phyloP scores from a whole-genome alignment of 768 basidiomycete genomes.

The Pulveroboletus ravenelii region DNA sequence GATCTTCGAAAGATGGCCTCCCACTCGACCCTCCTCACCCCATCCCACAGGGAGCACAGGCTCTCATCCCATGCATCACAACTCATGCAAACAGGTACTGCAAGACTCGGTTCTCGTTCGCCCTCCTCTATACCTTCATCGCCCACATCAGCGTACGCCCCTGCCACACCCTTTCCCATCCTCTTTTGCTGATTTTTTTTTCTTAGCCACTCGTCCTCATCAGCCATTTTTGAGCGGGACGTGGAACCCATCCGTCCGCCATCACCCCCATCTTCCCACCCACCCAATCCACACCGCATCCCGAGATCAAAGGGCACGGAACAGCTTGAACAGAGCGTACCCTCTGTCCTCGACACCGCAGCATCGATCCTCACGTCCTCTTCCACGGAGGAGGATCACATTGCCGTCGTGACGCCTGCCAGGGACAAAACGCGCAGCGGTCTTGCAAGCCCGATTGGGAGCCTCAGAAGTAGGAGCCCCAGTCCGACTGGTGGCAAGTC shows the following conservation, averaged over 20 bases:
- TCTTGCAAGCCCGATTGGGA: slow-evolving; percentile 60
- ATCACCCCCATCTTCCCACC: slow-evolving; percentile 38
- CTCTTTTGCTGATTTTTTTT: slow-evolving; percentile 7
- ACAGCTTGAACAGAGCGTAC: slow-evolving; percentile 72
- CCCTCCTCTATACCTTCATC: slow-evolving; percentile 76
- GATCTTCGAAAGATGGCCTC: slow-evolving; percentile 59
- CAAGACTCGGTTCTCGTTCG: slow-evolving; percentile 55
- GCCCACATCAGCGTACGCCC: slow-evolving; percentile 68
- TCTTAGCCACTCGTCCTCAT: slow-evolving; percentile 63
- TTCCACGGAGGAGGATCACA: slow-evolving; percentile 47
- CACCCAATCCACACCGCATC: slow-evolving; percentile 64
- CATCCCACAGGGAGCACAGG: slow-evolving; percentile 35
- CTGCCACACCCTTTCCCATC: slow-evolving; percentile 6
- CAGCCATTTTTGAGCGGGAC: slow-evolving; percentile 89
- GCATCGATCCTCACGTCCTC: slow-evolving; percentile 59
- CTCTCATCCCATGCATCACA: slow-evolving; percentile 45
- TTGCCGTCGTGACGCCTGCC: slow-evolving; percentile 60
- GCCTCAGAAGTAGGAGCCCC: slow-evolving; percentile 60
- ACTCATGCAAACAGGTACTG: slow-evolving; percentile 39
- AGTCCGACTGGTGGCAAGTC: slow-evolving; percentile 47
- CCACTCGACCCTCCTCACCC: slow-evolving; percentile 37
- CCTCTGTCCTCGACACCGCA: slow-evolving; percentile 81
- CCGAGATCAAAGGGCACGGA: slow-evolving; percentile 70
- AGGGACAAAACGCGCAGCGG: slow-evolving; percentile 45
- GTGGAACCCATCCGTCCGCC: slow-evolving; percentile 56